Conservation (phyloP, 108 stramenopile genomes). For the Mediolabrus comicus region DNA sequence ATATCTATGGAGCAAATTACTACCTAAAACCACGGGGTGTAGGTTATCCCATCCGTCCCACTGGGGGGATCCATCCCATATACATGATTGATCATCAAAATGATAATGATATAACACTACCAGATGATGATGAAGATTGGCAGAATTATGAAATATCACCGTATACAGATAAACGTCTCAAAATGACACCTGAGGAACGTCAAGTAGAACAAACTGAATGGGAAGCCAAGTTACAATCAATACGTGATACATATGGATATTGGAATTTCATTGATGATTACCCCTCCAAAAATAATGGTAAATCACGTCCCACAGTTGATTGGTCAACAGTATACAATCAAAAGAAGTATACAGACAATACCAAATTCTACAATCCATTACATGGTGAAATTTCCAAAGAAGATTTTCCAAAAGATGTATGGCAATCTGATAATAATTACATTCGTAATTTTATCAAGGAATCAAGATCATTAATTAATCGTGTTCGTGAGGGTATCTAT, state of each 20-base stretch:
- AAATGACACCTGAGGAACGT: constrained; percentile 23
- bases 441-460: constrained; percentile 51
- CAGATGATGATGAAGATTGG: constrained; percentile 8
- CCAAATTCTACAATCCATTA: constrained; percentile 4
- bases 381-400: constrained; percentile 33
- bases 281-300: background rate
- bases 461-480: constrained; percentile 47
- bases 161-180: constrained; percentile 29
- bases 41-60: constrained; percentile 24
- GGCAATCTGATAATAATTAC: constrained; percentile 72
- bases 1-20: constrained; percentile 2
- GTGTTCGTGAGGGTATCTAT: constrained; percentile 64
- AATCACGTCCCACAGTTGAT: constrained; percentile 18
- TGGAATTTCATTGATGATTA: constrained; percentile 32
- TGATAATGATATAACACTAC: background rate
- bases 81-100: constrained; percentile 12
- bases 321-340: constrained; percentile 6
- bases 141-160: constrained; percentile 24
- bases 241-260: constrained; percentile 25
- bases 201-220: constrained; percentile 7
- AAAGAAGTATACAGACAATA: background rate
- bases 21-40: constrained; percentile 37
- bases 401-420: constrained; percentile 43
- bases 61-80: constrained; percentile 29
- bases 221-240: constrained; percentile 4